Conservation (phyloP, 306 rosid species). For the Prunus campanulata region DNA sequence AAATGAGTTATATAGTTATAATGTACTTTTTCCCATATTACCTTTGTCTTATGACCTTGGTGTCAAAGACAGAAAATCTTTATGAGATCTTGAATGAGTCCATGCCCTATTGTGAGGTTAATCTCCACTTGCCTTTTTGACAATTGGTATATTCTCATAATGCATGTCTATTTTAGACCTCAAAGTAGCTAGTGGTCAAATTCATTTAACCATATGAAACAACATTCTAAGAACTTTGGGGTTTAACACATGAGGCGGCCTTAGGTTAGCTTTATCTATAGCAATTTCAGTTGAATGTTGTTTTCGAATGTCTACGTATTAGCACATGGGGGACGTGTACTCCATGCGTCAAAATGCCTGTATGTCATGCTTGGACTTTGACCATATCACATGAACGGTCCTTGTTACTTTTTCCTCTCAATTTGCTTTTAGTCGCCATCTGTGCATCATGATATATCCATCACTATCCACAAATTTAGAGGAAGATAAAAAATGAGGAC, state of each 20-base stretch:
- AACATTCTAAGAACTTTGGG: not conserved
- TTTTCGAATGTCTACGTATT: not conserved
- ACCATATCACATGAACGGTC: not conserved
- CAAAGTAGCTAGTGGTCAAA: too few species aligned
- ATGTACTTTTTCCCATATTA: too few species aligned
- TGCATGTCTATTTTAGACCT: too few species aligned
- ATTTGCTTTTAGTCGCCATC: not conserved
- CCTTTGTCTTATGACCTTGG: too few species aligned
- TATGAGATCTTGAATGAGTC: too few species aligned
- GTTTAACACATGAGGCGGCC: not conserved
- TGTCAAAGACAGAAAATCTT: too few species aligned
- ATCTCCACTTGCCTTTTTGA: too few species aligned
- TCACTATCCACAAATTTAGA: not conserved
- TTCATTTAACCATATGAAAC: not conserved
- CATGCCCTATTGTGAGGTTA: too few species aligned
- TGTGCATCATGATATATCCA: not conserved
- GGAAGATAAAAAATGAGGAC: not conserved
- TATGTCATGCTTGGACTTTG: not conserved
- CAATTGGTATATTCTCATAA: too few species aligned
- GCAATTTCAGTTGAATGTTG: constrained; percentile 6
- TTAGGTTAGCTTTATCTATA: not conserved
- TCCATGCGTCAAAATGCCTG: not conserved
- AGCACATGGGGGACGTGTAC: constrained; percentile 6
- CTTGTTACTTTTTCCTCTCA: not conserved
- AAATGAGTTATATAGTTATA: too few species aligned